Evolutionary conservation across 371 early-diverging fungal genomes (phyloP).

Genomic region (Apophysomyces variabilis): DNA sequence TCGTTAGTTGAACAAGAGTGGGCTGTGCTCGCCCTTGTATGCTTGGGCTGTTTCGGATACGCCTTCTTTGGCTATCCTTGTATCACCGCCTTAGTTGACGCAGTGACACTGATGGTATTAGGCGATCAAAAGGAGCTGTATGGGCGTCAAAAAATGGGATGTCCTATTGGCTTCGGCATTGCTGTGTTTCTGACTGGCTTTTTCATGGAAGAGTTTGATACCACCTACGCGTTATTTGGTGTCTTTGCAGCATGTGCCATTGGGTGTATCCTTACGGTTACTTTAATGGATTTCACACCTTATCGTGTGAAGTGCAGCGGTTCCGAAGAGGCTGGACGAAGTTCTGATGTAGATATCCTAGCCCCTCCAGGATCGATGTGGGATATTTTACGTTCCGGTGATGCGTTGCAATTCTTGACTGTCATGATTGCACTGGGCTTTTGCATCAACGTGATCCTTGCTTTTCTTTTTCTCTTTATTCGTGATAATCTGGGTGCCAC

Average conservation of each 20-base stretch:
- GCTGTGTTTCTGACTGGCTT: conserved; percentile 40
- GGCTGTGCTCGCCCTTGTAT: conserved; percentile 24
- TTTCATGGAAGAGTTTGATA: conserved; percentile 27
- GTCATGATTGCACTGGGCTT: conserved; percentile 32
- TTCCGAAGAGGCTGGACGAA: background rate
- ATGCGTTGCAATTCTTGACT: conserved; percentile 28
- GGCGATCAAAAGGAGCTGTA: conserved; percentile 36
- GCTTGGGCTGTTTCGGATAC: conserved; percentile 38
- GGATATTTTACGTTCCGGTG: conserved; percentile 27
- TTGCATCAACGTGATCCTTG: conserved; percentile 30
- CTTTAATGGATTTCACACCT: conserved; percentile 18
- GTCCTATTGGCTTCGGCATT: conserved; percentile 38
- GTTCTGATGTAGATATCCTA: background rate
- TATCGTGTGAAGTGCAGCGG: background rate
- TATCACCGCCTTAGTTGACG: conserved; percentile 35
- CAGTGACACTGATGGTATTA: conserved; percentile 29
- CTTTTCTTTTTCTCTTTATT: conserved; percentile 38
- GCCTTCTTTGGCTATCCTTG: conserved; percentile 45
- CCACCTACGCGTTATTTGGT: conserved; percentile 35
- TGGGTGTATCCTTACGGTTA: conserved; percentile 25
- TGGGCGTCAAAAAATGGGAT: conserved; percentile 40
- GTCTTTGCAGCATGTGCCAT: conserved; percentile 26
- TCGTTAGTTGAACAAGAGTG: conserved; percentile 20
- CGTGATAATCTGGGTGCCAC: conserved; percentile 35
- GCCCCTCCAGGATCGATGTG: conserved; percentile 21